A percentile compares a stretch with the other conserved stretches of the same genome.
These are phyloP conservation scores for Pseudonectria foliicola DNA, from an alignment of 2,329 filamentous ascomycete genomes.

Conservation along the genomic window DNA sequence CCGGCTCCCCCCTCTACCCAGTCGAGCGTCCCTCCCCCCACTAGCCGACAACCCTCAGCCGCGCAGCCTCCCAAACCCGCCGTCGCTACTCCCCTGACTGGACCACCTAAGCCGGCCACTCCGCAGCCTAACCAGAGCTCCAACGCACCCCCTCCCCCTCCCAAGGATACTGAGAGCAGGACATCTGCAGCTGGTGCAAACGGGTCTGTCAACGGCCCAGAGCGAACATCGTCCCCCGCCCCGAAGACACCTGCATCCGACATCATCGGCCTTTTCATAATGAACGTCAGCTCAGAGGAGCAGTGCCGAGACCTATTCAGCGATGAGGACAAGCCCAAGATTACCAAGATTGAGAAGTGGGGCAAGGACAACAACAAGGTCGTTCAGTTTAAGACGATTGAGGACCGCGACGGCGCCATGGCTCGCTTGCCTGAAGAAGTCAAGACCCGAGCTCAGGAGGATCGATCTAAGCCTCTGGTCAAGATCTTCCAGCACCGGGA, in stretches of 20 bases:
- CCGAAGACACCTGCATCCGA: conserved; percentile 55
- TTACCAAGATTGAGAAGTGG: conserved; percentile 71
- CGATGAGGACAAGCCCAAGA: conserved; percentile 76
- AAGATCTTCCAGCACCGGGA: conserved; percentile 73
- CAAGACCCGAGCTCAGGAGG: conserved; percentile 64
- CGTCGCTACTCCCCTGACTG: conserved; percentile 28
- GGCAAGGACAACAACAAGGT: conserved; percentile 69
- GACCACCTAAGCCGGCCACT: conserved; percentile 34
- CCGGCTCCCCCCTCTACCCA: conserved; percentile 32
- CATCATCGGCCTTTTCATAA: conserved; percentile 82
- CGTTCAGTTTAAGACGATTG: conserved; percentile 70
- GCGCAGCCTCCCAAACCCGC: conserved; percentile 37
- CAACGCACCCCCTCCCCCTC: conserved; percentile 30
- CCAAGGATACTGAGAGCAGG: conserved; percentile 52
- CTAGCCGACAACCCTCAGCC: conserved; percentile 31
- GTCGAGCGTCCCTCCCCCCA: conserved; percentile 25
- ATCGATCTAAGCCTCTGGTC: conserved; percentile 71
- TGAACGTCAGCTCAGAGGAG: conserved; percentile 76
- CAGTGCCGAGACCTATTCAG: conserved; percentile 75
- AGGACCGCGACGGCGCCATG: conserved; percentile 76
- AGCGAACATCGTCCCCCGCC: conserved; percentile 49
- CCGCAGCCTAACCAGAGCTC: conserved; percentile 43
- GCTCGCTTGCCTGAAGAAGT: conserved; percentile 66
- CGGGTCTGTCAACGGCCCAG: conserved; percentile 45
- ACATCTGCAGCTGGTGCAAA: conserved; percentile 40